These are phyloP conservation scores for Nothomitra cinnamomea DNA, from an alignment of 2,329 filamentous ascomycete genomes.

Conservation along the genomic window DNA sequence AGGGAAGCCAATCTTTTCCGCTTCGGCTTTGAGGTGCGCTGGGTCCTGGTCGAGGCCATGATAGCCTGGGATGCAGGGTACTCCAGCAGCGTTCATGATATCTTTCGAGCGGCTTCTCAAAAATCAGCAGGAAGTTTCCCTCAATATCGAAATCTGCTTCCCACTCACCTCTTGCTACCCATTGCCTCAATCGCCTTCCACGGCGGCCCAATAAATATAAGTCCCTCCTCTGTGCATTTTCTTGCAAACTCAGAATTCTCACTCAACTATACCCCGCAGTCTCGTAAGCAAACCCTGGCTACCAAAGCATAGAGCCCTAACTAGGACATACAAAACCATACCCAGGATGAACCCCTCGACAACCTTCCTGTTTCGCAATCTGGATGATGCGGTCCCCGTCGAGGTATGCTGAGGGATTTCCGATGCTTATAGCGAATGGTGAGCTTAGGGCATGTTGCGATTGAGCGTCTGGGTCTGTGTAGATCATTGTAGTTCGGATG, in stretches of 20 bases:
- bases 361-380: slow-evolving; percentile 70
- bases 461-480: slow-evolving; percentile 76
- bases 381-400: slow-evolving; percentile 86
- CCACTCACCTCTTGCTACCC: slow-evolving; percentile 70
- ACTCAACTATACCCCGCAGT: slow-evolving; percentile 36
- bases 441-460: slow-evolving; percentile 81
- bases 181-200: slow-evolving; percentile 60
- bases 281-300: background rate
- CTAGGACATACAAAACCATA: slow-evolving; percentile 55
- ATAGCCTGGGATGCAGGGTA: slow-evolving; percentile 92
- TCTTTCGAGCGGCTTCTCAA: slow-evolving; percentile 56
- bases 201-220: slow-evolving; percentile 89
- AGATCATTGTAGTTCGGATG: slow-evolving; percentile 84
- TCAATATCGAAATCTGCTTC: background rate
- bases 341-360: slow-evolving; percentile 83
- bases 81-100: slow-evolving; percentile 90
- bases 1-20: slow-evolving; percentile 51
- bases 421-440: slow-evolving; percentile 68
- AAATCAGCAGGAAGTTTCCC: background rate
- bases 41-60: slow-evolving; percentile 71
- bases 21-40: slow-evolving; percentile 45
- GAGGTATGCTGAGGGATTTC: slow-evolving; percentile 70
- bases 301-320: background rate
- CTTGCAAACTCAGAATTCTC: slow-evolving; percentile 86
- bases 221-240: slow-evolving; percentile 72